Evolutionary conservation across 116 monocot species (phyloP).

Genomic region (Phalaenopsis hybrid): DNA sequence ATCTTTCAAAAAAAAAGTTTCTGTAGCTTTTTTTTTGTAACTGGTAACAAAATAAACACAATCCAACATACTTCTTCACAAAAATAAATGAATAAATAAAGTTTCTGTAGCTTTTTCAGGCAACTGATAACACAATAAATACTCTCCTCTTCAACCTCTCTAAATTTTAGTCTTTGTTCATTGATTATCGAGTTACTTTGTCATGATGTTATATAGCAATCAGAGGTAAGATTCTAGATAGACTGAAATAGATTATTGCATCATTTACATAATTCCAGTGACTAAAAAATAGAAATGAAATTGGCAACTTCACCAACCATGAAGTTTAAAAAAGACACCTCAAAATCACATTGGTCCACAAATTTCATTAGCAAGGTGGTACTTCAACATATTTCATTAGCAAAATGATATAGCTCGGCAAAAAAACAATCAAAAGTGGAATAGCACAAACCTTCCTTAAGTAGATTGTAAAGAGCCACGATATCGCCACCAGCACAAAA

Average conservation of each 20-base stretch:
- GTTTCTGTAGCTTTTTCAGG: neutral
- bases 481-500: slow-evolving; percentile 95
- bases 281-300: neutral
- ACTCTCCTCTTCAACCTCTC: neutral
- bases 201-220: neutral
- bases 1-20: neutral
- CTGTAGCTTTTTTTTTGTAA: too few relatives aligned
- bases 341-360: neutral
- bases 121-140: neutral
- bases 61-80: too few relatives aligned
- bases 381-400: neutral
- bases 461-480: slow-evolving; percentile 43
- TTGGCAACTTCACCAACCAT: neutral
- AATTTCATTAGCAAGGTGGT: neutral
- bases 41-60: too few relatives aligned
- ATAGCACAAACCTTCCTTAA: slow-evolving; percentile 57
- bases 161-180: neutral
- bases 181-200: neutral
- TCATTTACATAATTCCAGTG: neutral
- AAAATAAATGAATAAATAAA: neutral
- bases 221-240: neutral
- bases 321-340: neutral
- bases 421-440: neutral
- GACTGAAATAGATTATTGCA: neutral
- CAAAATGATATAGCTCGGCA: neutral